phyloP scores from a whole-genome alignment of 768 basidiomycete species.

The Phanerochaete carnosa region DNA sequence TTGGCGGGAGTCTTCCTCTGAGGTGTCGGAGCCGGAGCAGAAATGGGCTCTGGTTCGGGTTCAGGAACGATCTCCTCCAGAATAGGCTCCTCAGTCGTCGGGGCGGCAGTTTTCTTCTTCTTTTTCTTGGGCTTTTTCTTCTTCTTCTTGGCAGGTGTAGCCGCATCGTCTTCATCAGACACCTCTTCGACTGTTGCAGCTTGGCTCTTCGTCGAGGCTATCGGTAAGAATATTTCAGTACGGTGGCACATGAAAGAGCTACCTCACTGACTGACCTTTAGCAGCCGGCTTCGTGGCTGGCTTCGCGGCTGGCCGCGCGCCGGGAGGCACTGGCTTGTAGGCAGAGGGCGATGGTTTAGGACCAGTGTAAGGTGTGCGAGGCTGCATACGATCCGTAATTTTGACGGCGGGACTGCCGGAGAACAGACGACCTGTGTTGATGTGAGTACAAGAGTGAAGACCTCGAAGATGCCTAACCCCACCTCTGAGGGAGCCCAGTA shows the following conservation, averaged over 20 bases:
- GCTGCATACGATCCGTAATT: slow-evolving; percentile 31
- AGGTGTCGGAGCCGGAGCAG: neutral
- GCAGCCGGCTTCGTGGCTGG: neutral
- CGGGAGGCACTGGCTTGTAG: slow-evolving; percentile 2
- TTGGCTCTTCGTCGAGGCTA: slow-evolving; percentile 27
- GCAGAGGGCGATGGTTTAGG: slow-evolving; percentile 7
- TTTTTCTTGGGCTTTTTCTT: slow-evolving; percentile 79
- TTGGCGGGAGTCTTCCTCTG: slow-evolving; percentile 6
- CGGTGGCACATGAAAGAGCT: no score
- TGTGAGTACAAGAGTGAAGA: neutral
- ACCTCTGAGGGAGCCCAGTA: slow-evolving; percentile 76
- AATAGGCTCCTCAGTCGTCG: slow-evolving; percentile 54
- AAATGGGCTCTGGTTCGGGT: slow-evolving; percentile 9
- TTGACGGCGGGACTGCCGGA: slow-evolving; percentile 43
- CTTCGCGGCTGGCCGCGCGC: neutral
- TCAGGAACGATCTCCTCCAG: slow-evolving; percentile 49
- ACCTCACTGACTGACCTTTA: slow-evolving; percentile 1
- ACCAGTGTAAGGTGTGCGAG: slow-evolving; percentile 21
- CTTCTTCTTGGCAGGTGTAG: slow-evolving; percentile 58
- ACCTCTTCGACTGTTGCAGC: slow-evolving; percentile 67
- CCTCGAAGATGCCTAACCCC: slow-evolving; percentile 5
- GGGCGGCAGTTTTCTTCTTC: slow-evolving; percentile 44
- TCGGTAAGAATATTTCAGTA: neutral
- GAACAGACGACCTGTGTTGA: slow-evolving; percentile 59
- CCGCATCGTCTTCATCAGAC: slow-evolving; percentile 60